Evolutionary conservation across 2,329 filamentous ascomycete species (phyloP).

Genomic region (Teratosphaeria nubilosa): DNA sequence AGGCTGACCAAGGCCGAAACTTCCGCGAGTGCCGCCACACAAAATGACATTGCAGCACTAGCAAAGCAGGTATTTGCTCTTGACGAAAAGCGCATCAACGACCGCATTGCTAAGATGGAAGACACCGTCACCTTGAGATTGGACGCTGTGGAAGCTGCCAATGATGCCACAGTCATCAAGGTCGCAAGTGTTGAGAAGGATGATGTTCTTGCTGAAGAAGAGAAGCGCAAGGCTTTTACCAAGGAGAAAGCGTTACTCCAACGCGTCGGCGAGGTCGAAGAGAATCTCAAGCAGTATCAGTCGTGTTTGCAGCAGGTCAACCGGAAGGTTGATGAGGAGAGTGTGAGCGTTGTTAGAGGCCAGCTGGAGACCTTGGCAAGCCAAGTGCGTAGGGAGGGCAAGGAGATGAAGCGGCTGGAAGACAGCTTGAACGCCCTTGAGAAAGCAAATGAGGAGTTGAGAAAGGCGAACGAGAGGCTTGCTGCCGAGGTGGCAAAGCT

Average conservation of each 20-base stretch:
- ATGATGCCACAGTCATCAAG: slow-evolving; percentile 10
- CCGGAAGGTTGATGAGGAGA: slow-evolving; percentile 7
- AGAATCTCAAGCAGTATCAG: slow-evolving; percentile 10
- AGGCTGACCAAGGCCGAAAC: slow-evolving; percentile 5
- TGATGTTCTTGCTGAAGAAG: slow-evolving; percentile 4
- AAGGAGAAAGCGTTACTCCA: slow-evolving; percentile 15
- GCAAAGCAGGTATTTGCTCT: slow-evolving; percentile 10
- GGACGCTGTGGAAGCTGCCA: slow-evolving; percentile 7
- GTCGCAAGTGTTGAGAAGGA: slow-evolving; percentile 9
- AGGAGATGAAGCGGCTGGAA: slow-evolving; percentile 7
- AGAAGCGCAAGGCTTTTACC: slow-evolving; percentile 9
- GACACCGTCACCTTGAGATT: slow-evolving; percentile 3
- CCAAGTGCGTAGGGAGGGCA: slow-evolving; percentile 7
- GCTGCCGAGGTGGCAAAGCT: slow-evolving; percentile 7
- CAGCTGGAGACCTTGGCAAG: slow-evolving; percentile 8
- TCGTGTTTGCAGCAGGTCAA: slow-evolving; percentile 9
- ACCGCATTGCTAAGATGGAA: slow-evolving; percentile 3
- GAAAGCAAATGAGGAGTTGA: slow-evolving; percentile 9
- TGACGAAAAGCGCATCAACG: slow-evolving; percentile 1
- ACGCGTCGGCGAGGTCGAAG: slow-evolving; percentile 13
- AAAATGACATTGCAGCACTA: slow-evolving; percentile 7
- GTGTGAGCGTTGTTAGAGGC: slow-evolving; percentile 6
- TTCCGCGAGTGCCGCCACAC: slow-evolving; percentile 1
- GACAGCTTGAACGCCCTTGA: slow-evolving; percentile 11
- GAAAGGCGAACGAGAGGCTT: slow-evolving; percentile 9